Evolutionary conservation across 345 rosid species (phyloP).

Genomic region (sweet orange (Citrus sinensis)): DNA sequence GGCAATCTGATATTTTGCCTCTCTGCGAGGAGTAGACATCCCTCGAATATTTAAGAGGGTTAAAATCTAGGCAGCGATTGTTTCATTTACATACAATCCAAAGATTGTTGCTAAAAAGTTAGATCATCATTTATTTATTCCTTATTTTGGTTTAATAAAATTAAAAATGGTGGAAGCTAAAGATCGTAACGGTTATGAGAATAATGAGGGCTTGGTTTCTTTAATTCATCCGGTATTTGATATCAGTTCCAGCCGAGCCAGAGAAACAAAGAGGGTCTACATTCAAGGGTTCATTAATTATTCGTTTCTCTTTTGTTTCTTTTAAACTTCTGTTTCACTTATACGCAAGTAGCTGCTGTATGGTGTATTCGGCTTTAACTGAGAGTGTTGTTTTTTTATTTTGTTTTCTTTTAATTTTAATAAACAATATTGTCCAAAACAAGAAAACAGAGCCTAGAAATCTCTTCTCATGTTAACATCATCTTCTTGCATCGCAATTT

Average conservation of each 20-base stretch:
- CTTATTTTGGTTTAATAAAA: not conserved
- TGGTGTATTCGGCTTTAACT: not conserved
- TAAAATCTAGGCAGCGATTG: too few species aligned
- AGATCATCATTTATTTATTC: not conserved
- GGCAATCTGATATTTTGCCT: too few species aligned
- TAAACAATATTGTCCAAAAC: not conserved
- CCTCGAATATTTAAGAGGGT: too few species aligned
- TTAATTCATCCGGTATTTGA: not conserved
- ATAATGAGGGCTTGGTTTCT: not conserved
- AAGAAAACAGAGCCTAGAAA: not conserved
- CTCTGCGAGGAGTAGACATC: too few species aligned
- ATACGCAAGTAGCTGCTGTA: not conserved
- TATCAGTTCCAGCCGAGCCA: not conserved
- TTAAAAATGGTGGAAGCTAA: constrained; percentile 14
- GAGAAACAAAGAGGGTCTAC: not conserved
- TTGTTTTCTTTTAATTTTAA: too few species aligned
- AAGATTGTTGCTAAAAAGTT: not conserved
- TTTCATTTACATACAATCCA: not conserved
- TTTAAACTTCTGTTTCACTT: not conserved
- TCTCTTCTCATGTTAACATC: not conserved
- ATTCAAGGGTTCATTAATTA: constrained; percentile 14
- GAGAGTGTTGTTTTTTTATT: not conserved
- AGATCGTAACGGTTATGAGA: not conserved
- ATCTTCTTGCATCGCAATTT: too few species aligned
- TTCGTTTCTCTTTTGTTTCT: not conserved